Evolutionary conservation across 331 rosid species (phyloP), one percentile per base, ranked within the genome.

Genomic region (Acacia pycnantha): DNA sequence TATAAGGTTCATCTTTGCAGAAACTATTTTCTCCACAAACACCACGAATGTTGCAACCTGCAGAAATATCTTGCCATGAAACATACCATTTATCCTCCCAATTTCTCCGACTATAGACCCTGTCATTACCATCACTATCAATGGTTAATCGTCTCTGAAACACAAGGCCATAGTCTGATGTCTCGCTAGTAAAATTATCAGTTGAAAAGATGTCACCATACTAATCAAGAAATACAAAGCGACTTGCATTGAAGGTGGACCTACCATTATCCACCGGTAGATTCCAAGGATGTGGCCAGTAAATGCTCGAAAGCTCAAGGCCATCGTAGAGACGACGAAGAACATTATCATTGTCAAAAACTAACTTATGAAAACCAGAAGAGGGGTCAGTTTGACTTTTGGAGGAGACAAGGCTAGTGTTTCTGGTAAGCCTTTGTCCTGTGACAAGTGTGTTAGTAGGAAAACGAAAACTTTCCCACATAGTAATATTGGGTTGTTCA

Each of bases 21-120:
- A 84, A 22, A 66, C 86, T 89, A 24, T 92, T 87, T 11, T 75
- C 29, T 6, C 93, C 97, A 82, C 97, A 92, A 61, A 80, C 12
- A 5, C 91, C 93, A 65, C 88, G 90, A 69, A 92, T 78, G 1
- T 11, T 69, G 67, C 97, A 90, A 85, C 91, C 94, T 92, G 88
- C 1, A 90, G 79, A 67, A 89, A 31, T 1, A 21, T 4, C 62
- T 54, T 54, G 62, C 62, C 62, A 54, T 54, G 62, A 54, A 54
- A n/a, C 62, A 0, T n/a, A 27, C 97, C 97, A 90, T 1, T 68
- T 65, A 0, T 74, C 85, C 24, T 51, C 77, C 1, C 53, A n/a
- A 0, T 44, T 33, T 59, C 33, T 46, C 21, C 89, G 76, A 11
- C 95, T 81, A 14, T 89, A 89, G 16, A 78, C 65, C n/a, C 88